phyloP scores from a whole-genome alignment of 768 basidiomycete species.

The Xerocomus potaroensis region DNA sequence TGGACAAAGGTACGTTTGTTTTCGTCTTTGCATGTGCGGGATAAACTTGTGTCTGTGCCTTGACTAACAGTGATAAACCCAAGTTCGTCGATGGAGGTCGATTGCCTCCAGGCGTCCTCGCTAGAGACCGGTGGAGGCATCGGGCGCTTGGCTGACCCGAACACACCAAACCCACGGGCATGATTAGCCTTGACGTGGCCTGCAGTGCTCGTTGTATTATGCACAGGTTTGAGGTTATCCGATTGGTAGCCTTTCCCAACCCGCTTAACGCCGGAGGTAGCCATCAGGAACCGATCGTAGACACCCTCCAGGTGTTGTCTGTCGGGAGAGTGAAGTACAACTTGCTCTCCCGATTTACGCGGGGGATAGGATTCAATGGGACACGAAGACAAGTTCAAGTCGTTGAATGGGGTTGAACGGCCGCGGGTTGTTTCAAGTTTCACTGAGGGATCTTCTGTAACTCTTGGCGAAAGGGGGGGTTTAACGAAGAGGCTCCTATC shows the following conservation, averaged over 20 bases:
- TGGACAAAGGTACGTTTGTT: slow-evolving; percentile 51
- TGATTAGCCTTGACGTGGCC: slow-evolving; percentile 21
- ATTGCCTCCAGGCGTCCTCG: slow-evolving; percentile 45
- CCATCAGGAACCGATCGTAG: slow-evolving; percentile 81
- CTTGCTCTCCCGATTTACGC: slow-evolving; percentile 36
- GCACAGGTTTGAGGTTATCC: slow-evolving; percentile 46
- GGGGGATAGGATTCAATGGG: slow-evolving; percentile 64
- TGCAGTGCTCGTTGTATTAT: slow-evolving; percentile 24
- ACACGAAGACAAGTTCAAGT: slow-evolving; percentile 58
- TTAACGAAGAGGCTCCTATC: slow-evolving; percentile 69
- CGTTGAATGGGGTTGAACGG: slow-evolving; percentile 27
- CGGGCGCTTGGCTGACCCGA: slow-evolving; percentile 38
- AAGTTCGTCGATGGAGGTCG: slow-evolving; percentile 61
- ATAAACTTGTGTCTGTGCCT: slow-evolving; percentile 16
- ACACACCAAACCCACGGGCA: slow-evolving; percentile 26
- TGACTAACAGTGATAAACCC: slow-evolving; percentile 46
- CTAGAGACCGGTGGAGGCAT: slow-evolving; percentile 76
- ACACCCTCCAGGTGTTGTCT: slow-evolving; percentile 64
- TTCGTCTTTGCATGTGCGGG: slow-evolving; percentile 41
- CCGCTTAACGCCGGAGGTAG: slow-evolving; percentile 75
- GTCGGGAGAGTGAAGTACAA: slow-evolving; percentile 48
- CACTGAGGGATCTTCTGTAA: slow-evolving; percentile 35
- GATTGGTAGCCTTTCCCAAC: slow-evolving; percentile 81
- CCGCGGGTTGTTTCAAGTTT: slow-evolving; percentile 16
- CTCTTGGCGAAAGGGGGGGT: slow-evolving; percentile 37